A percentile compares a stretch with the other conserved stretches of the same genome.
These are phyloP conservation scores for Melocanna baccifera DNA, from an alignment of 176 grass and related monocot genomes.

Conservation along the genomic window DNA sequence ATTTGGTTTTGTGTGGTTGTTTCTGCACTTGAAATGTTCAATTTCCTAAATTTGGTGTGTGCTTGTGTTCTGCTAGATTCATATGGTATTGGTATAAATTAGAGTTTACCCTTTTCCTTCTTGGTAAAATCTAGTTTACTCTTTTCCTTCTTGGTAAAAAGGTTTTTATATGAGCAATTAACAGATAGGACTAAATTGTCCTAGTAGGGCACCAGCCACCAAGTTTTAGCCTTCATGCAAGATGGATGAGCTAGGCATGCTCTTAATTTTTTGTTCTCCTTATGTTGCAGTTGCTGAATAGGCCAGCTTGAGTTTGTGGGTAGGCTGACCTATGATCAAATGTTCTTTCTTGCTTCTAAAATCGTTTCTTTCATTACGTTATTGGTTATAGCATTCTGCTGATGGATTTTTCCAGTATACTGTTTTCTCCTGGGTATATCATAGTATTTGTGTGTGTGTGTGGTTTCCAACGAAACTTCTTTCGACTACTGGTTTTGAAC, in stretches of 20 bases:
- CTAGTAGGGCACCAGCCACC: not conserved
- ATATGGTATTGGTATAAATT: not conserved
- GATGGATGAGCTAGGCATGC: not conserved
- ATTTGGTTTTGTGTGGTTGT: not conserved
- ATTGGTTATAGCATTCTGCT: not conserved
- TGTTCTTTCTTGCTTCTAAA: not conserved
- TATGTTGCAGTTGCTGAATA: not conserved
- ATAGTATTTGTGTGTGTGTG: not conserved
- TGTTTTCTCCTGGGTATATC: not conserved
- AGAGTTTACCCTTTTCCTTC: not conserved
- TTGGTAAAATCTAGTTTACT: not conserved
- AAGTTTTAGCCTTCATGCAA: not conserved
- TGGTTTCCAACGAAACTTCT: not conserved
- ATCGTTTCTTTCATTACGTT: not conserved
- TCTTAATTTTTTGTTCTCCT: not conserved
- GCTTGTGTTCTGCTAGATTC: conserved; percentile 16
- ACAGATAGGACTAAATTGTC: not conserved
- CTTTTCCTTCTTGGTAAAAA: not conserved
- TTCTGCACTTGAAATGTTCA: not conserved
- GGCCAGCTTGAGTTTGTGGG: not conserved
- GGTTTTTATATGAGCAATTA: not conserved
- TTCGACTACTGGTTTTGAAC: not conserved
- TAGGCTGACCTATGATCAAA: not conserved
- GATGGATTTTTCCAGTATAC: not conserved
- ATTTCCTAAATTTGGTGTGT: not conserved